phyloP scores from a whole-genome alignment of 805 yeast species.

The Candida bentonensis region DNA sequence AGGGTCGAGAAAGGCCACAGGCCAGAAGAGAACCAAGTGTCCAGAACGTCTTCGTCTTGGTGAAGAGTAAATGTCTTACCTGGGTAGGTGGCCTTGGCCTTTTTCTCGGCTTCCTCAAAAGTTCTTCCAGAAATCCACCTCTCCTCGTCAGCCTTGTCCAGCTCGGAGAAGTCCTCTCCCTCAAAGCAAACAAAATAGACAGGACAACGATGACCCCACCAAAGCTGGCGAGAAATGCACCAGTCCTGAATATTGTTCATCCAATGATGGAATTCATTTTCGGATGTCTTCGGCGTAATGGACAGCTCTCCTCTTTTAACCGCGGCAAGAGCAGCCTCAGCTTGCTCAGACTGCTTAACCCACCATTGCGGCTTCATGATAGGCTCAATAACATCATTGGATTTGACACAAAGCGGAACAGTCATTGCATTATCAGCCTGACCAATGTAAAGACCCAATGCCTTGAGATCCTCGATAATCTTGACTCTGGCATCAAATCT shows the following conservation, averaged over 20 bases:
- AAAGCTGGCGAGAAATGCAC: slow-evolving; percentile 90
- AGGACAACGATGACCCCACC: slow-evolving; percentile 99
- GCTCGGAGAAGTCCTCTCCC: slow-evolving; percentile 34
- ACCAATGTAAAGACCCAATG: slow-evolving; percentile 59
- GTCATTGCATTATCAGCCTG: slow-evolving; percentile 94
- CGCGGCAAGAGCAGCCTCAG: slow-evolving; percentile 71
- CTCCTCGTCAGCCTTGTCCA: slow-evolving; percentile 47
- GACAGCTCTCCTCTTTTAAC: slow-evolving; percentile 70
- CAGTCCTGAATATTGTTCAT: slow-evolving; percentile 93
- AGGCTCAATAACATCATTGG: slow-evolving; percentile 96
- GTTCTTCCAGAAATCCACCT: slow-evolving; percentile 89
- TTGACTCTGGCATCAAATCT: slow-evolving; percentile 84
- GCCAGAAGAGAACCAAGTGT: slow-evolving; percentile 98
- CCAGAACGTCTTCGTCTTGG: slow-evolving; percentile 97
- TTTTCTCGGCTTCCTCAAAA: slow-evolving; percentile 67
- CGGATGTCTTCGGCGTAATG: slow-evolving; percentile 79
- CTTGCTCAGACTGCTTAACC: slow-evolving; percentile 87
- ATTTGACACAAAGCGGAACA: slow-evolving; percentile 86
- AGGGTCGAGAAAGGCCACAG: slow-evolving; percentile 95
- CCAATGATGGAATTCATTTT: slow-evolving; percentile 92
- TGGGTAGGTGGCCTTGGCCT: slow-evolving; percentile 66
- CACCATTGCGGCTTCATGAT: slow-evolving; percentile 98
- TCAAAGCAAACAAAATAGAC: slow-evolving; percentile 78
- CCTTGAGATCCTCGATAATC: slow-evolving; percentile 71
- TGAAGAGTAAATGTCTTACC: slow-evolving; percentile 56